Evolutionary conservation across 495 filamentous ascomycete genomes (phyloP).

Genomic region (Rhypophila decipiens): DNA sequence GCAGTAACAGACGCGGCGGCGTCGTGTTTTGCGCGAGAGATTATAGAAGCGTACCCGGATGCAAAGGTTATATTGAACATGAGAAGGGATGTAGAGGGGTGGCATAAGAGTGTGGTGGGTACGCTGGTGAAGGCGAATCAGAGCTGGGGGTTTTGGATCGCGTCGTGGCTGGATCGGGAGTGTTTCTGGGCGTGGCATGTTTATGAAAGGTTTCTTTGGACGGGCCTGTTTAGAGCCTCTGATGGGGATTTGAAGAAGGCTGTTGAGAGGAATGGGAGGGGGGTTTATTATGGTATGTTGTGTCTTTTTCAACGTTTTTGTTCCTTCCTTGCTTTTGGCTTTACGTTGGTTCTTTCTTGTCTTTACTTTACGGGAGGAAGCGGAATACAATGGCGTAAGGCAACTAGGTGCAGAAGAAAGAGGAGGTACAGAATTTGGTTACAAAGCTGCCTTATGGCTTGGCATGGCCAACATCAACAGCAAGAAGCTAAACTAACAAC

Average conservation of each 20-base stretch:
- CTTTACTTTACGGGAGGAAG: background rate
- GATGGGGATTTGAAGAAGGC: conserved; percentile 19
- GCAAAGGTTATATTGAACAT: conserved; percentile 40
- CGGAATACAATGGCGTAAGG: background rate
- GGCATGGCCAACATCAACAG: background rate
- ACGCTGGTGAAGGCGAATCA: conserved; percentile 18
- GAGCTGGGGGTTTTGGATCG: conserved; percentile 20
- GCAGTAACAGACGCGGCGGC: conserved; percentile 41
- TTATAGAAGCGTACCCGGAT: conserved; percentile 41
- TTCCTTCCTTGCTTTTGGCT: background rate
- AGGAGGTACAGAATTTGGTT: too few species aligned
- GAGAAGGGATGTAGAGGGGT: conserved; percentile 31
- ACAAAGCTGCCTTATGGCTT: background rate
- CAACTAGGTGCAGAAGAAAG: too few species aligned
- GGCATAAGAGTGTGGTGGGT: conserved; percentile 24
- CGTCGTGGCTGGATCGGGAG: conserved; percentile 15
- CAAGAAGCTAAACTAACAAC: background rate
- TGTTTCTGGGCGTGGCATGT: conserved; percentile 26
- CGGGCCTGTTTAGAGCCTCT: conserved; percentile 15
- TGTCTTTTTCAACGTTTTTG: background rate
- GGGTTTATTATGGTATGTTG: conserved; percentile 15
- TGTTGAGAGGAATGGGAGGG: conserved; percentile 13
- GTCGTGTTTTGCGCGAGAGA: conserved; percentile 30
- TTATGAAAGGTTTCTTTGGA: conserved; percentile 22
- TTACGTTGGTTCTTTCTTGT: background rate